Evolutionary conservation across 2,329 filamentous ascomycete species (phyloP), one percentile per base, ranked within the genome.

Genomic region (Paecilomyces dactylethromorphus): DNA sequence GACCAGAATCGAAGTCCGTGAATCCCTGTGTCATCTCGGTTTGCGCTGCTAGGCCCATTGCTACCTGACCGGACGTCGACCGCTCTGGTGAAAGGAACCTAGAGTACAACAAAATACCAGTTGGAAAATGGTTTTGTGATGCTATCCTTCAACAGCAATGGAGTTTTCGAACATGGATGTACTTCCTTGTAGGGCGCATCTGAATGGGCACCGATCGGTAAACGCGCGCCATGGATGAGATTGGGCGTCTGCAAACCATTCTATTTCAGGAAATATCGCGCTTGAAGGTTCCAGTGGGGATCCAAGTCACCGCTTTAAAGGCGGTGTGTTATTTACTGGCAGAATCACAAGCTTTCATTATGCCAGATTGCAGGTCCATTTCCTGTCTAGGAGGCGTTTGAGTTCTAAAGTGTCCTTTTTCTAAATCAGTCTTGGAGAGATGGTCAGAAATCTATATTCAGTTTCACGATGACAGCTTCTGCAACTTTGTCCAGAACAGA

Each of bases 401-500:
- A 29, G 26, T 26, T 18, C 18, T 3, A 22, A 22, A 7, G n/a
- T 52, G 49, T 52, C 21, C 18, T 18, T 52, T 52, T 39, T 39
- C 35, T 21, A 8, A 45, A 18, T 18, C 13, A 45, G 39, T 10
- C 39, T 45, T n/a, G 15, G 15, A 45, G 50, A 13, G 21, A 52
- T 52, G 31, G 33, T 57, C 39, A n/a, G 57, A 29, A 33, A 56
- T 59, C 7, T 55, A 54, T 63, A 56, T 53, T 58, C 49, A 58
- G 51, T 55, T 52, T 55, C 57, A 32, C 7, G n/a, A 79, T 79
- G 77, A 67, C 65, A 45, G 53, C 55, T 18, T 56, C 62, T 24
- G 61, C 64, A 51, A 69, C 71, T 45, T 77, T 87, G 60, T 82
- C 77, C 59, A 74, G 74, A 56, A 78, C 78, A 22, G 85, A 87